These are phyloP conservation scores for Ogataea paradorogensis DNA, from an alignment of 805 yeast genomes.

Conservation along the genomic window DNA sequence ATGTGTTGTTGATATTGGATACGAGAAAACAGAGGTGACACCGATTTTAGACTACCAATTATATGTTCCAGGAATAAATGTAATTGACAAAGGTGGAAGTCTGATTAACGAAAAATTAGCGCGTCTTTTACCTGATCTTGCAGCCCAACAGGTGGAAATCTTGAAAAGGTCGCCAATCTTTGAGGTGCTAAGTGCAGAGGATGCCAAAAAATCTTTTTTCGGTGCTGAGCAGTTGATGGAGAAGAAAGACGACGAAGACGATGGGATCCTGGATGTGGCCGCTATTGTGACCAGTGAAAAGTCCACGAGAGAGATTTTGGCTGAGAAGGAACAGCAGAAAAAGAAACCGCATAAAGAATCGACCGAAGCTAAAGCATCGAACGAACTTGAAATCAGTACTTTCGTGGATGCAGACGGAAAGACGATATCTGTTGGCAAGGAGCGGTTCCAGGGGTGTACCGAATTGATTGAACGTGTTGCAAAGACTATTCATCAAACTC, in stretches of 20 bases:
- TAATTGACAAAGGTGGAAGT: slow-evolving; percentile 55
- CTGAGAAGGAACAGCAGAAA: slow-evolving; percentile 26
- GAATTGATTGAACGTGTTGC: slow-evolving; percentile 56
- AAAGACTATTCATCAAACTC: slow-evolving; percentile 47
- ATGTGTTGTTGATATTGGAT: slow-evolving; percentile 78
- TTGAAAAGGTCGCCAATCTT: slow-evolving; percentile 73
- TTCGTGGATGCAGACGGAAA: slow-evolving; percentile 62
- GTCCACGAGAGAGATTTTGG: slow-evolving; percentile 47
- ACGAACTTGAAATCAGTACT: slow-evolving; percentile 67
- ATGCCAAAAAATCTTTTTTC: slow-evolving; percentile 57
- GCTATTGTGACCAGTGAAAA: slow-evolving; percentile 79
- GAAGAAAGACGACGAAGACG: slow-evolving; percentile 43
- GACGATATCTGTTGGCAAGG: slow-evolving; percentile 73
- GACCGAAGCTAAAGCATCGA: slow-evolving; percentile 42
- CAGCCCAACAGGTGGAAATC: slow-evolving; percentile 59
- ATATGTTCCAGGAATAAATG: slow-evolving; percentile 46
- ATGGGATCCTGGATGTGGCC: slow-evolving; percentile 83
- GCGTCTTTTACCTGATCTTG: slow-evolving; percentile 55
- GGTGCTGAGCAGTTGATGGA: slow-evolving; percentile 47
- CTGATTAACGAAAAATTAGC: slow-evolving; percentile 54
- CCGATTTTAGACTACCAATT: slow-evolving; percentile 77
- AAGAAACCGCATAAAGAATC: slow-evolving; percentile 16
- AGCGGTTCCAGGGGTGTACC: slow-evolving; percentile 79
- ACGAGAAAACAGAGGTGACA: slow-evolving; percentile 67
- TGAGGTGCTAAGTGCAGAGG: slow-evolving; percentile 75